These are phyloP conservation scores for Chamaecyparis obtusa DNA, from an alignment of 75 land plant genomes.

Conservation along the genomic window DNA sequence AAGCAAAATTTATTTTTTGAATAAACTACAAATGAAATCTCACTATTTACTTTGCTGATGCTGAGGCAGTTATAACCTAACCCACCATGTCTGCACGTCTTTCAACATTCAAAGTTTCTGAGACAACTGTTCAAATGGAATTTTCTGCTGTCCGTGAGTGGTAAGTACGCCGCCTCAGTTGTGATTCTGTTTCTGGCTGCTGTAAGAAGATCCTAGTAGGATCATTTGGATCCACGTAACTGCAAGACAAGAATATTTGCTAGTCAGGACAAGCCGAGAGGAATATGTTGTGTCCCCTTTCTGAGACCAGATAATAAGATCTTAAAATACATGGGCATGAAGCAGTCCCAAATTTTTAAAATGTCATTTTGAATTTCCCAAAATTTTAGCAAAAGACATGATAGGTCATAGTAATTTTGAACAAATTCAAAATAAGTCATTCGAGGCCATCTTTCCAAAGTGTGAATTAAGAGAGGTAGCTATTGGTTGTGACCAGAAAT, in stretches of 20 bases:
- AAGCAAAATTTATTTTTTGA: neutral
- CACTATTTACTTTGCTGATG: neutral
- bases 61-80: neutral
- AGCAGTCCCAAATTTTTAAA: neutral
- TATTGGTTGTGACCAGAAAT: neutral
- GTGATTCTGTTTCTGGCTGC: constrained; percentile 69
- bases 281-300: neutral
- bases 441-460: neutral
- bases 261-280: neutral
- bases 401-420: neutral
- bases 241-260: constrained; percentile 29
- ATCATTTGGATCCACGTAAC: constrained; percentile 90
- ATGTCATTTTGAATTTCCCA: neutral
- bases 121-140: neutral
- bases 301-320: neutral
- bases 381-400: neutral
- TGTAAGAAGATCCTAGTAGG: constrained; percentile 80
- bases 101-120: neutral
- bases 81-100: neutral
- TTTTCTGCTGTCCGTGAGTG: constrained; percentile 38
- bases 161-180: constrained; percentile 69
- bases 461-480: neutral
- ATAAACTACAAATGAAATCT: neutral
- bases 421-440: neutral
- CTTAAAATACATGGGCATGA: neutral